phyloP scores from a whole-genome alignment of 306 rosid species.

The Glycine tomentella region DNA sequence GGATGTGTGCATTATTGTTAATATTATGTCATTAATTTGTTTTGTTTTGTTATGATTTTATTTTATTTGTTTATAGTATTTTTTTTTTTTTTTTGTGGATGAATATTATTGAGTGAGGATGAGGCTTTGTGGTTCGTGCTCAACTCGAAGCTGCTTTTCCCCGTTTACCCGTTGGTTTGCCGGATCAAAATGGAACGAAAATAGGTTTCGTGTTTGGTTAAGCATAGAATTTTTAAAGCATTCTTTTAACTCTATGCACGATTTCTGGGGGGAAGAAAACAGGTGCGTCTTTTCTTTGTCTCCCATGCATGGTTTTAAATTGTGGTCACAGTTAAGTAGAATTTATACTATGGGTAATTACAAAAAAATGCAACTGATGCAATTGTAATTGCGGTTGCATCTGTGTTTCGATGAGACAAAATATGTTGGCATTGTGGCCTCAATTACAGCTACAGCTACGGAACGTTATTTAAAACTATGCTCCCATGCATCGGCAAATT shows the following conservation, averaged over 20 bases:
- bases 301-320: constrained; percentile 9
- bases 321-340: too few species aligned
- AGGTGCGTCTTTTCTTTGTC: constrained; percentile 42
- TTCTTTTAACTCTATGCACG: constrained; percentile 27
- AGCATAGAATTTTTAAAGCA: constrained; percentile 52
- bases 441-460: too few species aligned
- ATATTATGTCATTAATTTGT: background rate
- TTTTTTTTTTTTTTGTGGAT: constrained; percentile 45
- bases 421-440: too few species aligned
- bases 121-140: constrained; percentile 61
- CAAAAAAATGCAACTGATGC: too few species aligned
- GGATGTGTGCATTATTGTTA: constrained; percentile 49
- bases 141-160: constrained; percentile 80
- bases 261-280: constrained; percentile 51
- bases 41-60: background rate
- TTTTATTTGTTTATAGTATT: constrained; percentile 46
- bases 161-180: constrained; percentile 78
- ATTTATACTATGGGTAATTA: too few species aligned
- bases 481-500: constrained; percentile 43
- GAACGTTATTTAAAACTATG: too few species aligned
- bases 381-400: too few species aligned
- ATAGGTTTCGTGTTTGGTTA: constrained; percentile 81
- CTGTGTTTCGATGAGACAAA: too few species aligned
- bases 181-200: constrained; percentile 63
- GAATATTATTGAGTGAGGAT: constrained; percentile 46